Evolutionary conservation across 176 grass and related monocot species (phyloP).

Genomic region (Oryza rufipogon): DNA sequence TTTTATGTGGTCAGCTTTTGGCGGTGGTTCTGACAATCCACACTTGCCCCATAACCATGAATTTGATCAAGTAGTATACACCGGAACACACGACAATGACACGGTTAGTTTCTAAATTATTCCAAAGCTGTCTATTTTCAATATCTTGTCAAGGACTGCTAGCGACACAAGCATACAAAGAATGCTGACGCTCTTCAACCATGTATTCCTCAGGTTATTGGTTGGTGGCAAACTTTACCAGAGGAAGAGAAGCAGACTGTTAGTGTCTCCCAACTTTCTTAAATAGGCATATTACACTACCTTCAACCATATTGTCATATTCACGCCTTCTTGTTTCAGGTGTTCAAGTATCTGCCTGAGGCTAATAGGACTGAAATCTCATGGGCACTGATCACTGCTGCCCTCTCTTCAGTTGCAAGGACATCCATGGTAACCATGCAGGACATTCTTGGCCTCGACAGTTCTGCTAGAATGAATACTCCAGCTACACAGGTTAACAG

Average conservation of each 20-base stretch:
- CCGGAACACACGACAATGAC: conserved; percentile 97
- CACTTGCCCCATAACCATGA: conserved; percentile 96
- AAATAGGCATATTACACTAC: conserved; percentile 1
- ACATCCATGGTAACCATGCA: conserved; percentile 81
- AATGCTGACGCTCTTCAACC: conserved; percentile 7
- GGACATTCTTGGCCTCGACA: conserved; percentile 79
- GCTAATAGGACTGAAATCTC: conserved; percentile 51
- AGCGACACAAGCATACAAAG: background rate
- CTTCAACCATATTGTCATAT: background rate
- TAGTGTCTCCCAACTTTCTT: conserved; percentile 34
- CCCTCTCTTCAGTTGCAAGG: conserved; percentile 74
- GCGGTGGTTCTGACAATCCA: conserved; percentile 78
- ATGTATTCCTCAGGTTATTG: conserved; percentile 57
- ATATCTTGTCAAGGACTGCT: background rate
- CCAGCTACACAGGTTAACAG: conserved; percentile 75
- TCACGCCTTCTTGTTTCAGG: conserved; percentile 53
- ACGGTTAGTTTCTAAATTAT: conserved; percentile 58
- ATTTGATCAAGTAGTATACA: conserved; percentile 93
- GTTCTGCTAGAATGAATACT: conserved; percentile 85
- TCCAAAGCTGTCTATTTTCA: background rate
- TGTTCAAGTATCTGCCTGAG: conserved; percentile 61
- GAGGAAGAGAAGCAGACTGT: conserved; percentile 76
- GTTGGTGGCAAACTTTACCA: conserved; percentile 76
- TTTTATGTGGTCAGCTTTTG: conserved; percentile 61
- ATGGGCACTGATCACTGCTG: conserved; percentile 67